Base-by-base conservation (phyloP, 257 asterid species). In the Schizonepeta tenuifolia region DNA sequence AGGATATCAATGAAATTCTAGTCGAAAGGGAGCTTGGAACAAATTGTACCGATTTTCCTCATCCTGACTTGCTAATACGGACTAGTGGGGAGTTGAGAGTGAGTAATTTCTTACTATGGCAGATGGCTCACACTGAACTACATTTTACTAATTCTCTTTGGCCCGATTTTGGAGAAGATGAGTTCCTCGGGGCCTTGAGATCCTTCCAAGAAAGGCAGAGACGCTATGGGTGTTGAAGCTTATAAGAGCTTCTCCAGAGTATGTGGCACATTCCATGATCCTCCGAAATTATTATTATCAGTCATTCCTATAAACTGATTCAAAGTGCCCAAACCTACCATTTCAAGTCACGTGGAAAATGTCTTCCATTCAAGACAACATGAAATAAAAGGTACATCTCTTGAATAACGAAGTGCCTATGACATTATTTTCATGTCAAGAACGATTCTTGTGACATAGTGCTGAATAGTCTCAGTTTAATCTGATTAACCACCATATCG, bases 71-170 rank as follows among this genome's bases (percentile, higher is more conserved):
- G 63, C 83, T 89, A 22, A 84, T 87, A 60, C 73, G 91, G 51
- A 87, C 94, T 21, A 87, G 96, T 74, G 96, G 91, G 5, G 96
- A 89, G 81, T 81, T 74, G 56, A 81, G 94, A 58, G 73, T 89
- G 65, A 84, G 96, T 59, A 89, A 89, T 69, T 87, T 89, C 79
- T 76, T 87, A 31, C 71, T 89, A 50, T 87, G 96, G 96, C 96
- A 89, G 80, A 78, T 87, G 66, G 93, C 93, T 17, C 88, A 84
- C 64, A 77, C 91, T 11, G 91, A 89, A 71, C 78, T 87, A 1
- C 79, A 77, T 68, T 85, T 89, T 65, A 51, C 82, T 4, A 22
- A 73, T 60, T 72, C 85, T 13, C 81, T 62, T 24, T 89, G 89
- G 90, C 96, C 91, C n/a, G 96, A 89, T 57, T 87, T 89, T 69